Conservation (phyloP, 768 basidiomycete species). For the Xerocomus brunneocitrinus region DNA sequence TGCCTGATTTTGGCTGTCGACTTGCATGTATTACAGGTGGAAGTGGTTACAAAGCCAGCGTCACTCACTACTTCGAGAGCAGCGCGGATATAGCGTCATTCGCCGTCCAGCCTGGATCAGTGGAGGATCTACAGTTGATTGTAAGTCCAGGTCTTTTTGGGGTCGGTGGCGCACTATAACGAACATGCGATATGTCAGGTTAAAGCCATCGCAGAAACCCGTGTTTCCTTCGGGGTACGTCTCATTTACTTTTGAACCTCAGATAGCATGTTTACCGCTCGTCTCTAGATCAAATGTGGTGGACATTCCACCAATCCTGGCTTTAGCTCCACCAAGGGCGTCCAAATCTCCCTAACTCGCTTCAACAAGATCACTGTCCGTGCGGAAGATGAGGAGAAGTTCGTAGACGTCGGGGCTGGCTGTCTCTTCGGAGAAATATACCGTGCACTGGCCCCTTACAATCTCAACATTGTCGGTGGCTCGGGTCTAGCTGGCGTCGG, state of each 20-base stretch:
- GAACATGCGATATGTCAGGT: conserved; percentile 3
- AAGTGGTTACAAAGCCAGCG: conserved; percentile 11
- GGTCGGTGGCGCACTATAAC: not conserved
- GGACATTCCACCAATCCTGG: conserved; percentile 27
- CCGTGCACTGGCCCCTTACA: conserved; percentile 4
- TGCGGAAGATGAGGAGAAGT: not conserved
- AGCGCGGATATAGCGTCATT: conserved; percentile 6
- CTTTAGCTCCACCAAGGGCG: conserved; percentile 31
- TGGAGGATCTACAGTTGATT: conserved; percentile 3
- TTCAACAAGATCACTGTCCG: conserved; percentile 20
- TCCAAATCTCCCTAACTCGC: conserved; percentile 27
- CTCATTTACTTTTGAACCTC: not conserved
- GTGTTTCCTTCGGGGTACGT: conserved; percentile 12
- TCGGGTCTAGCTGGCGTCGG: conserved; percentile 25
- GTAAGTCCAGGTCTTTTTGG: not conserved
- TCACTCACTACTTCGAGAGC: conserved; percentile 13
- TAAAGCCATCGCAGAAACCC: conserved; percentile 2
- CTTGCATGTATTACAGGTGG: conserved; percentile 2
- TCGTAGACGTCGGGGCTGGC: conserved; percentile 26
- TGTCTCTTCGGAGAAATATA: conserved; percentile 30
- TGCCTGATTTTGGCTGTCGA: not conserved
- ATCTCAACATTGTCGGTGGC: conserved; percentile 23
- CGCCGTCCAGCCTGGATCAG: conserved; percentile 15
- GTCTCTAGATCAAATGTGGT: conserved; percentile 30
- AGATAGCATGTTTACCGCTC: not conserved